Conservation (phyloP, 2,329 filamentous ascomycete genomes). For the Dothistroma septosporum region DNA sequence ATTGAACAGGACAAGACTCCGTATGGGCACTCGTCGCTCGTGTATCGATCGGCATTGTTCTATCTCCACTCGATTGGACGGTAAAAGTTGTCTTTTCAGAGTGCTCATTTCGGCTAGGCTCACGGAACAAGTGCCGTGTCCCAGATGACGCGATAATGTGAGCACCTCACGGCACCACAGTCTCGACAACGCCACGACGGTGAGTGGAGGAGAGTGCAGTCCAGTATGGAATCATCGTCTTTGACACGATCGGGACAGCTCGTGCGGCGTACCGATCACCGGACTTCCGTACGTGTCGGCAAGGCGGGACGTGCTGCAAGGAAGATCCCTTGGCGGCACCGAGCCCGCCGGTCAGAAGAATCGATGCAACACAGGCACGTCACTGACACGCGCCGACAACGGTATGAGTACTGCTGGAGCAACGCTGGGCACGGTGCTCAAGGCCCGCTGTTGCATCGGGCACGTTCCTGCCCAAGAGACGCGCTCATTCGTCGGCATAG, state of each 20-base stretch:
- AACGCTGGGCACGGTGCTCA: background rate
- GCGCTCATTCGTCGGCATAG: background rate
- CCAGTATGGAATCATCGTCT: background rate
- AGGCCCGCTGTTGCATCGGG: conserved; percentile 1
- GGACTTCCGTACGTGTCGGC: conserved; percentile 11
- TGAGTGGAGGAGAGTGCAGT: background rate
- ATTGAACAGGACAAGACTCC: background rate
- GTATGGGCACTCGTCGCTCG: background rate
- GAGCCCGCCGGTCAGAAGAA: conserved; percentile 10
- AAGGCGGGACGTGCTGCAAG: conserved; percentile 17
- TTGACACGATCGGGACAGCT: conserved; percentile 11
- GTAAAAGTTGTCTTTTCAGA: background rate
- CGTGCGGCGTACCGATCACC: conserved; percentile 10
- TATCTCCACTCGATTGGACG: background rate
- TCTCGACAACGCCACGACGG: background rate
- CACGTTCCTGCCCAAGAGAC: conserved; percentile 8
- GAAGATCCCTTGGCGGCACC: conserved; percentile 11
- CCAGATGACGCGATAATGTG: background rate
- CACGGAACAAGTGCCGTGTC: background rate
- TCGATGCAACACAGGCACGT: conserved; percentile 16
- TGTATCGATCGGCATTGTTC: background rate
- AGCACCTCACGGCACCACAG: background rate
- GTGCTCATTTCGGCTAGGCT: conserved; percentile 18
- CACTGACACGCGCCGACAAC: conserved; percentile 15
- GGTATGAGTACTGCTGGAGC: conserved; percentile 7